Evolutionary conservation across 345 rosid species (phyloP).

Genomic region (Camelina neglecta): DNA sequence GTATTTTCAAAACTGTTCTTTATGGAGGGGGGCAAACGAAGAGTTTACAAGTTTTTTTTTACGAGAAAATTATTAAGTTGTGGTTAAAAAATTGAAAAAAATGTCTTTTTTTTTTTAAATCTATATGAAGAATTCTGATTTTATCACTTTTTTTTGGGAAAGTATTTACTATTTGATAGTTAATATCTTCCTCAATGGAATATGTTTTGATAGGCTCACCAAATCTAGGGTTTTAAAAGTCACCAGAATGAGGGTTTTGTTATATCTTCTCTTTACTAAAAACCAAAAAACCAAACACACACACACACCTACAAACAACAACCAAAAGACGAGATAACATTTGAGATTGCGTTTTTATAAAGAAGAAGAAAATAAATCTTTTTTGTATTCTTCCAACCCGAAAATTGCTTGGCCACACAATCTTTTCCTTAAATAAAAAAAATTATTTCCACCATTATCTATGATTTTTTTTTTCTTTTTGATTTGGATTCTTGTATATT

Average conservation of each 20-base stretch:
- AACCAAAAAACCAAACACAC: not conserved
- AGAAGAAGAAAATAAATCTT: not conserved
- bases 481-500: conserved; percentile 14
- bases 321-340: not conserved
- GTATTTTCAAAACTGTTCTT: not conserved
- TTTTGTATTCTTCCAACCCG: conserved; percentile 29
- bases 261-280: not conserved
- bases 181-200: conserved; percentile 5
- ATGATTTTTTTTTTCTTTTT: not conserved
- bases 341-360: conserved; percentile 2
- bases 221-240: conserved; percentile 21
- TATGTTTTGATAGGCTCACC: not conserved
- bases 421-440: not conserved
- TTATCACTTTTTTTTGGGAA: not conserved
- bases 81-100: not conserved
- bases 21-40: too few species aligned
- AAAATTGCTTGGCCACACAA: conserved; percentile 39
- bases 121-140: not conserved
- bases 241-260: conserved; percentile 19
- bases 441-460: conserved; percentile 21
- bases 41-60: not conserved
- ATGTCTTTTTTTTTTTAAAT: too few species aligned
- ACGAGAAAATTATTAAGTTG: not conserved
- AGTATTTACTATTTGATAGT: not conserved
- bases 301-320: not conserved